A percentile compares a stretch with the other conserved stretches of the same genome.
These are phyloP conservation scores for Lanmaoa pseudosensibilis DNA, from an alignment of 768 basidiomycete species.

Conservation along the genomic window DNA sequence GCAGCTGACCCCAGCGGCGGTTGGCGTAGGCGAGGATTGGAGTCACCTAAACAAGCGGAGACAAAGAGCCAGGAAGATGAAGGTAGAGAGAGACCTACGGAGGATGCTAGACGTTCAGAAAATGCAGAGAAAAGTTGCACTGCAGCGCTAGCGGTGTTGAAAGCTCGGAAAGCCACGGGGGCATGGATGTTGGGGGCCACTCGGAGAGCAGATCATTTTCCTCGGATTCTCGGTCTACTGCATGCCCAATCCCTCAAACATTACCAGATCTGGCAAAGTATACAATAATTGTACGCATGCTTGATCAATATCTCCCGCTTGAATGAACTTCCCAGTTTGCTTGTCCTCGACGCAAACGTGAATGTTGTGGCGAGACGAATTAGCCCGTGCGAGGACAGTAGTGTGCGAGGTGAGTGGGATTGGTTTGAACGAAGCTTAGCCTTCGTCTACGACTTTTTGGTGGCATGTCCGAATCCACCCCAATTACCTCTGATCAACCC, in stretches of 20 bases:
- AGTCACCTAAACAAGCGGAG: constrained; percentile 58
- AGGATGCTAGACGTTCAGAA: constrained; percentile 38
- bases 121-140: constrained; percentile 14
- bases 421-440: background rate
- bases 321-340: no score
- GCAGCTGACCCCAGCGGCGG: constrained; percentile 26
- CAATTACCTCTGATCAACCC: background rate
- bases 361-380: background rate
- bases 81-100: constrained; percentile 44
- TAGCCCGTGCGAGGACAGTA: no score
- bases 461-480: no score
- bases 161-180: background rate
- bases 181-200: background rate
- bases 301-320: background rate
- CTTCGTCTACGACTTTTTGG: background rate
- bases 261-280: background rate
- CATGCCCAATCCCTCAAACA: background rate
- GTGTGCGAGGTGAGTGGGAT: background rate
- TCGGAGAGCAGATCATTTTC: background rate
- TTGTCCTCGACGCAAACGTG: background rate
- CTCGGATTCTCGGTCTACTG: background rate
- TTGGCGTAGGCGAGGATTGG: constrained; percentile 44
- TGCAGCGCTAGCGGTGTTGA: background rate
- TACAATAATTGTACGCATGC: background rate
- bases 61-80: constrained; percentile 44